phyloP scores from a whole-genome alignment of 2,329 filamentous ascomycete genomes.

The Huntiella moniliformis region DNA sequence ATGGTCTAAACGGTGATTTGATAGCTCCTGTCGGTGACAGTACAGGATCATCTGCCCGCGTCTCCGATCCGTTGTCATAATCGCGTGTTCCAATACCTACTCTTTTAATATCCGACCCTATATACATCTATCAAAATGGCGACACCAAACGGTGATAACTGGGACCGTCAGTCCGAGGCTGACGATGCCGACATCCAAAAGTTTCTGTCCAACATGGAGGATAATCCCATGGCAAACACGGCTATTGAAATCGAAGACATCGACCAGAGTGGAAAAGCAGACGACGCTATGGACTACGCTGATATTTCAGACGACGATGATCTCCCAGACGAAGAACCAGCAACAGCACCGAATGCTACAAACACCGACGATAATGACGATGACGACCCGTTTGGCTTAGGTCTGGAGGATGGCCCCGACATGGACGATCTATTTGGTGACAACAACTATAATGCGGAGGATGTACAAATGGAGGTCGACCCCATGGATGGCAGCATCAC shows the following conservation, averaged over 20 bases:
- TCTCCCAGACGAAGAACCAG: slow-evolving; percentile 51
- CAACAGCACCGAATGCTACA: slow-evolving; percentile 15
- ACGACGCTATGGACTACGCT: slow-evolving; percentile 77
- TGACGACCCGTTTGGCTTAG: not conserved
- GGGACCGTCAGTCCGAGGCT: slow-evolving; percentile 25
- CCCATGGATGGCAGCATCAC: too few species aligned
- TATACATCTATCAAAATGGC: too few species aligned
- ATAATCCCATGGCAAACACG: slow-evolving; percentile 21
- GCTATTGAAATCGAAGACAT: slow-evolving; percentile 27
- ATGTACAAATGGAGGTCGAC: slow-evolving; percentile 20
- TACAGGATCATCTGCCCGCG: too few species aligned
- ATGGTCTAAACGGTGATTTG: too few species aligned
- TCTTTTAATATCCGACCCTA: too few species aligned
- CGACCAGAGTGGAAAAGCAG: slow-evolving; percentile 62
- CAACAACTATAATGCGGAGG: slow-evolving; percentile 22
- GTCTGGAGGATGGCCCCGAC: not conserved
- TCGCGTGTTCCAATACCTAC: too few species aligned
- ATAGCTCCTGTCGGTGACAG: too few species aligned
- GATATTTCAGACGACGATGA: slow-evolving; percentile 86
- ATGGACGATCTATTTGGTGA: slow-evolving; percentile 6
- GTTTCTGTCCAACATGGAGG: slow-evolving; percentile 25
- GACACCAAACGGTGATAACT: slow-evolving; percentile 11
- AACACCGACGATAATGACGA: not conserved
- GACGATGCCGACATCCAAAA: slow-evolving; percentile 30
- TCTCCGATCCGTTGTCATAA: too few species aligned